Evolutionary conservation across 1,284 basidiomycete genomes (phyloP), one percentile per base, ranked within the genome.

Genomic region (Mycena sp.): DNA sequence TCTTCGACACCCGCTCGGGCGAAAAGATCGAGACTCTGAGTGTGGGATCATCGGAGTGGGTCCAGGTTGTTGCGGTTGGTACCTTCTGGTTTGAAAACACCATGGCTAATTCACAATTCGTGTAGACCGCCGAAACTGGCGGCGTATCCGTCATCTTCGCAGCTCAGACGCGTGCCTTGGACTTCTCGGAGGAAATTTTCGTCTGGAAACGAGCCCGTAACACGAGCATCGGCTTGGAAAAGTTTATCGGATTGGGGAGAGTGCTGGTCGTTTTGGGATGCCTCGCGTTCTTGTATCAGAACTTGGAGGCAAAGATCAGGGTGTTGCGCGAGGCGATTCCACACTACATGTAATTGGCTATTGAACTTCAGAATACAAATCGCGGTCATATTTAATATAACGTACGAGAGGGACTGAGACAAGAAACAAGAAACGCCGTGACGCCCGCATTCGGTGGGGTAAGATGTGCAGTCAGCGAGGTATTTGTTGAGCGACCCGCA

Each of bases 131-230:
- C 19, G 55, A 58, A 23, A 43, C 26, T 25, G 55, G 28, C 37
- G 55, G n/a, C n/a, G n/a, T n/a, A n/a, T n/a, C n/a, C n/a, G n/a
- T n/a, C n/a, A n/a, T n/a, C n/a, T n/a, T n/a, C n/a, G n/a, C n/a
- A n/a, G n/a, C n/a, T n/a, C n/a, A n/a, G n/a, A n/a, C n/a, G n/a
- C n/a, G n/a, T n/a, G n/a, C n/a, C n/a, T n/a, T n/a, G n/a, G n/a
- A n/a, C n/a, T n/a, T n/a, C n/a, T n/a, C n/a, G n/a, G n/a, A 57
- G 55, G 37, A 57, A 11, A 57, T 57, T 19, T 48, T 57, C 19
- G 53, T 57, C 55, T 57, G 55, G 55, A 9, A 17, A n/a, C n/a
- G n/a, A n/a, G n/a, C n/a, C 26, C 41, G 21, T 21, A 25, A 55
- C 10, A 45, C 21, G 53, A 55, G 53, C 37, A 57, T 26, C 45